Evolutionary conservation across 2,329 filamentous ascomycete genomes (phyloP).

Genomic region (Cercospora berteroae): DNA sequence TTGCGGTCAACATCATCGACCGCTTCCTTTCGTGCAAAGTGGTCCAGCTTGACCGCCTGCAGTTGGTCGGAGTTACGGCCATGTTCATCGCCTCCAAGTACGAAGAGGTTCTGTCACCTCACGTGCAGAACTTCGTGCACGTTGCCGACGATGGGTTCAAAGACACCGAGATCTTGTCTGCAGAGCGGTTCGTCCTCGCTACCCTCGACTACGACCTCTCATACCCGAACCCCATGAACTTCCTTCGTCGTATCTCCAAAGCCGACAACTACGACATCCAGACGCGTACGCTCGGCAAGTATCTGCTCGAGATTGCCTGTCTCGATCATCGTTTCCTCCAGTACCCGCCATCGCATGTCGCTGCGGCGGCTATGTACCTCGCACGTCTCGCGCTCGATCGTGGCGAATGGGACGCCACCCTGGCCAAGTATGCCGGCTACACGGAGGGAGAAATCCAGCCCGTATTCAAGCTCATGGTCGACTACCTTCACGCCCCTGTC

Average conservation of each 20-base stretch:
- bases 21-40: conserved; percentile 95
- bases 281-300: conserved; percentile 94
- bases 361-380: conserved; percentile 92
- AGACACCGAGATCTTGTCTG: conserved; percentile 90
- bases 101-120: conserved; percentile 94
- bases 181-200: conserved; percentile 90
- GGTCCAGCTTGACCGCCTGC: conserved; percentile 90
- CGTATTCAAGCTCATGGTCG: conserved; percentile 90
- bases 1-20: conserved; percentile 97
- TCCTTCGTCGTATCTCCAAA: conserved; percentile 96
- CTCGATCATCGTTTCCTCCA: conserved; percentile 91
- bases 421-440: conserved; percentile 90
- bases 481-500: conserved; percentile 88
- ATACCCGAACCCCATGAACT: conserved; percentile 99
- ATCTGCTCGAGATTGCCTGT: conserved; percentile 94
- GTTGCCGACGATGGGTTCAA: conserved; percentile 96
- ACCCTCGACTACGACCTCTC: conserved; percentile 95
- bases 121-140: conserved; percentile 94
- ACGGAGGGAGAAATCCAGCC: conserved; percentile 89
- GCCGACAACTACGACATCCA: conserved; percentile 99
- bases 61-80: conserved; percentile 93
- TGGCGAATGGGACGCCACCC: conserved; percentile 85
- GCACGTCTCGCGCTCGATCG: conserved; percentile 85
- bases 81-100: conserved; percentile 99
- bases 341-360: conserved; percentile 84